Conservation (phyloP, 1,284 basidiomycete species). For the Vanrija humicola region DNA sequence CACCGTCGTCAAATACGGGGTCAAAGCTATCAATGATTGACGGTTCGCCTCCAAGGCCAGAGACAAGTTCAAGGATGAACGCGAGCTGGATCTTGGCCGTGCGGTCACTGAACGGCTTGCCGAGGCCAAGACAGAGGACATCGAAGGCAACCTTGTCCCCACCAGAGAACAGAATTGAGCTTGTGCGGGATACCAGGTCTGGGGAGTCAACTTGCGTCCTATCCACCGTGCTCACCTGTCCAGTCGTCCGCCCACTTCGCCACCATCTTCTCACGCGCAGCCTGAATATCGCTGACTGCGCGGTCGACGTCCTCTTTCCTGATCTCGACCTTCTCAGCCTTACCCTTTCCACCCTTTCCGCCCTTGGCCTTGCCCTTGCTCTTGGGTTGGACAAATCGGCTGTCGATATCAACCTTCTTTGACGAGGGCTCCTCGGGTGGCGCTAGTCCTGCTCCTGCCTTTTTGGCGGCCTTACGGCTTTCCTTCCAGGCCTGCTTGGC, state of each 20-base stretch:
- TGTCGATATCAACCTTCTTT: conserved; percentile 6
- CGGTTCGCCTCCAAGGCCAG: conserved; percentile 7
- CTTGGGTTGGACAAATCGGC: conserved; percentile 16
- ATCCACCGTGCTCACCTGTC: conserved; percentile 20
- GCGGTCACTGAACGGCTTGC: conserved; percentile 36
- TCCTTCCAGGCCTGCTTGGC: conserved; percentile 28
- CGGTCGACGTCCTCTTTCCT: conserved; percentile 16
- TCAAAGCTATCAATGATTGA: conserved; percentile 31
- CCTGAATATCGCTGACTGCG: conserved; percentile 20
- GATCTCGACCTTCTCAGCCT: conserved; percentile 8
- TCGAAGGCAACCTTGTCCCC: not conserved
- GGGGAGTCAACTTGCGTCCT: not conserved
- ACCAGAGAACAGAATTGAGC: not conserved
- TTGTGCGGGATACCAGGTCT: conserved; percentile 3
- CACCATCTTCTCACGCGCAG: conserved; percentile 34
- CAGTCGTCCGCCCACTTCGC: conserved; percentile 38
- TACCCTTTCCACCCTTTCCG: conserved; percentile 3
- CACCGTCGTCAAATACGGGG: conserved; percentile 37
- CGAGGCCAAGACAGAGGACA: conserved; percentile 40
- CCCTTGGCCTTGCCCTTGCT: conserved; percentile 12
- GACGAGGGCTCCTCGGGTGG: not conserved
- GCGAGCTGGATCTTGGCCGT: conserved; percentile 45
- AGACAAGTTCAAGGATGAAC: conserved; percentile 20
- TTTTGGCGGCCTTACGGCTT: conserved; percentile 29
- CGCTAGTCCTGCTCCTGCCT: conserved; percentile 6